Evolutionary conservation across 2,329 filamentous ascomycete species (phyloP).

Genomic region (Aurifilum marmelostoma): DNA sequence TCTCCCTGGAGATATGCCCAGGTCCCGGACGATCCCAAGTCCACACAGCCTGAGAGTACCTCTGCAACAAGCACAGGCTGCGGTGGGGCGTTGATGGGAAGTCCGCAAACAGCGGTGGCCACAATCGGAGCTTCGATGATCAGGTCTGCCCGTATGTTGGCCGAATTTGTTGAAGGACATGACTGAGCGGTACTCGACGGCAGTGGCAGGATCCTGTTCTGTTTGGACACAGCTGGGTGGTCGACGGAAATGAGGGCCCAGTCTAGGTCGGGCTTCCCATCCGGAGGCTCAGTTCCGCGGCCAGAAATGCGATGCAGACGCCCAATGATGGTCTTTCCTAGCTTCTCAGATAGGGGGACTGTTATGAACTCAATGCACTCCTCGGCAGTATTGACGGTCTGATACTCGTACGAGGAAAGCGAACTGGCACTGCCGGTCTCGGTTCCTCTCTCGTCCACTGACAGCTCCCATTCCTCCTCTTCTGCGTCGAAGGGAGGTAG

Average conservation of each 20-base stretch:
- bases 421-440: background rate
- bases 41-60: background rate
- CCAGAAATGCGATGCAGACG: background rate
- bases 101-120: background rate
- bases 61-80: conserved; percentile 1
- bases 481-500: background rate
- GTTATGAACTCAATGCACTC: background rate
- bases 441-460: background rate
- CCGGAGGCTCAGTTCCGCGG: background rate
- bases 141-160: background rate
- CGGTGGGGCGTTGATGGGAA: background rate
- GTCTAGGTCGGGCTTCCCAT: background rate
- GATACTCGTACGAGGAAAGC: background rate
- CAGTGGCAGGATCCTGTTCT: background rate
- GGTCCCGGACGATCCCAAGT: background rate
- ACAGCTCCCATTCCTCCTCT: background rate
- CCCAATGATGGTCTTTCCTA: background rate
- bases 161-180: background rate
- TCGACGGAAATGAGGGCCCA: background rate
- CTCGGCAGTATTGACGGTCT: background rate
- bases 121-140: background rate
- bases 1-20: background rate
- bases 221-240: background rate
- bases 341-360: background rate
- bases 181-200: background rate